Conservation (phyloP, 2,329 filamentous ascomycete species). For the Mycocentrospora acerina region DNA sequence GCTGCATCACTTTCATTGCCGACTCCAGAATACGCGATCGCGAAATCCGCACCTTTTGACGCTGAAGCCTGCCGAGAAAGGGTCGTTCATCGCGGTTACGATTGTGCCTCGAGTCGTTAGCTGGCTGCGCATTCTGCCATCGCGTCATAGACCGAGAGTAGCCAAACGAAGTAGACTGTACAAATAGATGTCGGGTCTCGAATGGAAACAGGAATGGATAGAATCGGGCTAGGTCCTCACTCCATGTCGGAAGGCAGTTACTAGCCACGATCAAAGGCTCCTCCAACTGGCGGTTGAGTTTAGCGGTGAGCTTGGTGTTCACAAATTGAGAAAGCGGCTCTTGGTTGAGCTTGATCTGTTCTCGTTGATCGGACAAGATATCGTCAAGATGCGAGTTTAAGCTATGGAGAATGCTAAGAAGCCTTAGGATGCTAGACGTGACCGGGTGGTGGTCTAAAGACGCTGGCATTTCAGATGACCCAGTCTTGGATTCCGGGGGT, state of each 20-base stretch:
- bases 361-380: constrained; percentile 76
- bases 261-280: constrained; percentile 96
- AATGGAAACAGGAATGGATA: constrained; percentile 99
- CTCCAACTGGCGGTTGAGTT: constrained; percentile 93
- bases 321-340: constrained; percentile 93
- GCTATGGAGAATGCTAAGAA: constrained; percentile 88
- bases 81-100: constrained; percentile 84
- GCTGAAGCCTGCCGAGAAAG: constrained; percentile 85
- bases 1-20: constrained; percentile 96
- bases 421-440: constrained; percentile 80
- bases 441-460: constrained; percentile 82
- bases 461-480: constrained; percentile 66
- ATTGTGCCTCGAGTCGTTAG: constrained; percentile 78
- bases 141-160: constrained; percentile 96
- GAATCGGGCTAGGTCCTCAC: constrained; percentile 86
- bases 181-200: constrained; percentile 92
- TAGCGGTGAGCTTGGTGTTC: constrained; percentile 97
- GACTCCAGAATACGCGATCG: constrained; percentile 93
- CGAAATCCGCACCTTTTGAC: constrained; percentile 97
- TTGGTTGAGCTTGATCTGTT: constrained; percentile 67
- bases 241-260: constrained; percentile 94
- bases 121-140: constrained; percentile 89
- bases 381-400: constrained; percentile 93
- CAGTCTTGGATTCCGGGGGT: constrained; percentile 53
- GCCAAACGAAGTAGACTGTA: constrained; percentile 97